Evolutionary conservation across 2,329 filamentous ascomycete genomes (phyloP).

Genomic region (Apiospora kogelbergensis): DNA sequence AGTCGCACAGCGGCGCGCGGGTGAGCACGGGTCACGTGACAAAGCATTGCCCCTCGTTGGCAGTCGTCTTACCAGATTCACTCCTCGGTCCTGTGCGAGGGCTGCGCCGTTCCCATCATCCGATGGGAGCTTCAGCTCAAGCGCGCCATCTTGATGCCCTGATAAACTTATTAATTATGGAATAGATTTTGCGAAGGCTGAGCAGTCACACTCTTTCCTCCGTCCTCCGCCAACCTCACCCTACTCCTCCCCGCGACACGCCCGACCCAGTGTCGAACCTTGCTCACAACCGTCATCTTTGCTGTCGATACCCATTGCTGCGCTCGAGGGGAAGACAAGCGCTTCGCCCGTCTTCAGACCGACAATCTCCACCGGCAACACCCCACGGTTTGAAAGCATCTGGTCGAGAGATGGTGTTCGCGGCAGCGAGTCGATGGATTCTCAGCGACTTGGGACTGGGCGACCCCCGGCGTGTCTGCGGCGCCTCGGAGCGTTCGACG

Average conservation of each 20-base stretch:
- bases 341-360: conserved; percentile 5
- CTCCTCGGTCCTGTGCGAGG: too few relatives aligned
- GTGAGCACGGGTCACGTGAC: too few relatives aligned
- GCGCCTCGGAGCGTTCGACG: not conserved
- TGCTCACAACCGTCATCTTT: not conserved
- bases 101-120: too few relatives aligned
- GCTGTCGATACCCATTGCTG: not conserved
- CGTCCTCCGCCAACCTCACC: not conserved
- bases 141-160: not conserved
- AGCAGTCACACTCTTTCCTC: not conserved
- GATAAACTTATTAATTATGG: not conserved
- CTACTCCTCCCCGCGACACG: not conserved
- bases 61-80: too few relatives aligned
- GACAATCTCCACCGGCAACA: not conserved
- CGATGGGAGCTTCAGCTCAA: too few relatives aligned
- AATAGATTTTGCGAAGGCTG: not conserved
- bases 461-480: not conserved
- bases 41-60: too few relatives aligned
- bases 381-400: not conserved
- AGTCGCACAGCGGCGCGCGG: not conserved
- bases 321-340: not conserved
- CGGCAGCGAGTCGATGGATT: not conserved
- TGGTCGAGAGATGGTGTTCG: not conserved
- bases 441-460: too few relatives aligned
- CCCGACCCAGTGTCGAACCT: not conserved